phyloP scores from a whole-genome alignment of 2,329 filamentous ascomycete species.

The Geosmithia flava region DNA sequence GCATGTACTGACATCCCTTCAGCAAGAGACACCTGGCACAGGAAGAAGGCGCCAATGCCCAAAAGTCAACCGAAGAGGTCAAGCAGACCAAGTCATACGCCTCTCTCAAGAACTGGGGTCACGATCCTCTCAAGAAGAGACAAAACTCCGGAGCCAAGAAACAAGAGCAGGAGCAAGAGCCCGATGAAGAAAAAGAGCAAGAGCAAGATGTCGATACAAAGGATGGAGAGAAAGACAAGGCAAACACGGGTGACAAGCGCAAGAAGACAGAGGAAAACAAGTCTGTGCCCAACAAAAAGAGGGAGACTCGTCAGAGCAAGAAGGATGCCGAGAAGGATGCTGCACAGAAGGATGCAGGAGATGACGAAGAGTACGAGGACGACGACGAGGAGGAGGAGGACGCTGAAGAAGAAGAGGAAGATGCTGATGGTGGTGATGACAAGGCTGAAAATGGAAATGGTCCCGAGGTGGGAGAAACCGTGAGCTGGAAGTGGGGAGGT shows the following conservation, averaged over 20 bases:
- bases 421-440: slow-evolving; percentile 6
- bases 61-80: slow-evolving; percentile 32
- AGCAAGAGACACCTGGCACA: slow-evolving; percentile 54
- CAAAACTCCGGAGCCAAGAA: slow-evolving; percentile 3
- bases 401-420: slow-evolving; percentile 12
- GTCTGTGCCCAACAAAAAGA: slow-evolving; percentile 16
- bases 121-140: slow-evolving; percentile 34
- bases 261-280: slow-evolving; percentile 9
- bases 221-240: background rate
- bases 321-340: slow-evolving; percentile 9
- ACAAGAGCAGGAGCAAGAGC: slow-evolving; percentile 2
- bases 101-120: slow-evolving; percentile 51
- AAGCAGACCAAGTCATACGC: slow-evolving; percentile 41
- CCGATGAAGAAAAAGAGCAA: slow-evolving; percentile 1
- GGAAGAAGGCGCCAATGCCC: slow-evolving; percentile 43
- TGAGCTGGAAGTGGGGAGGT: slow-evolving; percentile 33
- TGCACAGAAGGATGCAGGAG: slow-evolving; percentile 6
- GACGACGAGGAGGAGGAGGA: slow-evolving; percentile 18
- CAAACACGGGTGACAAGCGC: slow-evolving; percentile 2
- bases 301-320: slow-evolving; percentile 13
- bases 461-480: slow-evolving; percentile 25
- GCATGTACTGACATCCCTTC: background rate
- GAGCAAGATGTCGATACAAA: too few relatives aligned
- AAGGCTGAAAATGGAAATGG: slow-evolving; percentile 15
- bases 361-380: slow-evolving; percentile 3